phyloP scores from a whole-genome alignment of 257 asterid genomes.

The Fraxinus quadrangulata region DNA sequence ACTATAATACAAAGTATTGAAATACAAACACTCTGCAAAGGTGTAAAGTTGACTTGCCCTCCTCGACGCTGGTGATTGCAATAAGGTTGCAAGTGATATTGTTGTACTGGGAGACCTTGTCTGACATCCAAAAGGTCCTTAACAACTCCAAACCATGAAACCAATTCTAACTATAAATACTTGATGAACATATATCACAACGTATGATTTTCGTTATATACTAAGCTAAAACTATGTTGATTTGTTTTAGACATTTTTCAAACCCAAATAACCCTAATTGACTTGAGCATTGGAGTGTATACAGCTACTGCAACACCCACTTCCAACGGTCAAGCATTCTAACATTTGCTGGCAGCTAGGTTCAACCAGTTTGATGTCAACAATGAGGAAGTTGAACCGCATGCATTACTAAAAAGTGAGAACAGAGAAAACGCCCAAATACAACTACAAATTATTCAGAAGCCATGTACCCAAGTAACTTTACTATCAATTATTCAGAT shows the following conservation, averaged over 20 bases:
- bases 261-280: neutral
- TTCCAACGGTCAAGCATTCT: neutral
- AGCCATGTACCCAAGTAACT: too few relatives aligned
- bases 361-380: neutral
- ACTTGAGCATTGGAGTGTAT: neutral
- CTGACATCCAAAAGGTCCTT: neutral
- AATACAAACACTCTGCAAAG: neutral
- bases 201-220: neutral
- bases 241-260: neutral
- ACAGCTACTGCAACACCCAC: neutral
- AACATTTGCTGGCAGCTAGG: neutral
- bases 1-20: neutral
- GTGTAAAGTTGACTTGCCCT: neutral
- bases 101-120: neutral
- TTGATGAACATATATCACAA: neutral
- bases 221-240: neutral
- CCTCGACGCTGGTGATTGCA: too few relatives aligned
- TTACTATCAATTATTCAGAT: neutral
- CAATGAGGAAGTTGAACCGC: neutral
- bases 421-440: neutral
- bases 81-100: too few relatives aligned
- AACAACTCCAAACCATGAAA: neutral
- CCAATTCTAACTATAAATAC: neutral
- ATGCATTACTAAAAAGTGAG: neutral
- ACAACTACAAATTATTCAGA: neutral